Percentiles rank a stretch among this genome's conserved stretches.
These are phyloP conservation scores for Aspergillus versicolor DNA, from an alignment of 2,329 filamentous ascomycete species.

Conservation along the genomic window DNA sequence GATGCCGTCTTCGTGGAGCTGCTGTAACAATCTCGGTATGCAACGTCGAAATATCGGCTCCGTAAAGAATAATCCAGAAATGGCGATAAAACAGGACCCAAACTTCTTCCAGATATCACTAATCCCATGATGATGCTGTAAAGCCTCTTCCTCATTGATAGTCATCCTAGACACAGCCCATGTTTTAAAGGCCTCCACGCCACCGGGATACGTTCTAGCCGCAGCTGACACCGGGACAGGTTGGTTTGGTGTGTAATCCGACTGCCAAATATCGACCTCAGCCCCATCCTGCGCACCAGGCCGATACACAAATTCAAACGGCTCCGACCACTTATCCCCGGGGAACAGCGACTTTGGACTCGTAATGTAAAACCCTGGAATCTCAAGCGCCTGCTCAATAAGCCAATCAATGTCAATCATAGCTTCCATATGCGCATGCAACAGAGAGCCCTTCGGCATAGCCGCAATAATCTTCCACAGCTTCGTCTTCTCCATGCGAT, in stretches of 20 bases:
- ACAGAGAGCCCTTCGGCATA: conserved; percentile 14
- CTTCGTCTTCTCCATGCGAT: conserved; percentile 7
- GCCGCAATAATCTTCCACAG: conserved; percentile 11
- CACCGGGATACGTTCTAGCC: conserved; percentile 6
- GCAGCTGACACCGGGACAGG: conserved; percentile 1
- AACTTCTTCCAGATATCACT: conserved; percentile 15
- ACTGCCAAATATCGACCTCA: conserved; percentile 8
- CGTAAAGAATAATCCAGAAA: conserved; percentile 11
- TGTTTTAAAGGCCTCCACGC: conserved; percentile 1
- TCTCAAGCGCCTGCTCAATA: conserved; percentile 11
- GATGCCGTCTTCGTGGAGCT: conserved; percentile 13
- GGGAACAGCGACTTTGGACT: conserved; percentile 5
- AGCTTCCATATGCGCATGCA: conserved; percentile 17
- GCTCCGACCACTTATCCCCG: neutral
- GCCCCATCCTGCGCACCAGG: neutral
- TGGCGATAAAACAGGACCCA: conserved; percentile 5
- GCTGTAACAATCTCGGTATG: conserved; percentile 10
- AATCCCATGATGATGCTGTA: conserved; percentile 14
- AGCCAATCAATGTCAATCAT: conserved; percentile 16
- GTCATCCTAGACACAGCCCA: conserved; percentile 13
- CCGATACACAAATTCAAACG: conserved; percentile 9
- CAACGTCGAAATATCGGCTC: conserved; percentile 13
- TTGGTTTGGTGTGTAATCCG: conserved; percentile 2
- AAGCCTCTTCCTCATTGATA: conserved; percentile 12
- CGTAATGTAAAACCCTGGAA: conserved; percentile 9